Base-by-base conservation (phyloP, 1,139 yeast species). In the Candida frijolesensis region DNA sequence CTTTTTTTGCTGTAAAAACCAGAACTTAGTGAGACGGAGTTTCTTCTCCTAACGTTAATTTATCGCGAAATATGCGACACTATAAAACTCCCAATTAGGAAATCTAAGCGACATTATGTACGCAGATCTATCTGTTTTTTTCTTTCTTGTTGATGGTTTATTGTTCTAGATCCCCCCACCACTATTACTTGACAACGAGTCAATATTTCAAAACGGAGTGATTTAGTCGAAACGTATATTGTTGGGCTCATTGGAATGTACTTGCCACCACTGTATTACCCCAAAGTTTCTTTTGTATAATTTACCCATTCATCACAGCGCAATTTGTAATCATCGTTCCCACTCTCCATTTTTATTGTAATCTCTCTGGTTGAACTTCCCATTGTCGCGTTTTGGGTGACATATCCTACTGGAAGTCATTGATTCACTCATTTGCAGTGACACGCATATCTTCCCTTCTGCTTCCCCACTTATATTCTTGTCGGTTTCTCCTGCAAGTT, bases 11-110 rank as follows among this genome's bases (percentile, higher is more conserved):
- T 10, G 37, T 15, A 34, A 34, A 12, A 34, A 15, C 16, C 18
- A 37, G n/a, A 9, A 18, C 40, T 14, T 8, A 9, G 33, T 15
- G 19, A 5, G 19, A 11, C 10, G 38, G 34, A 18, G 16, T 32
- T 15, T 25, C 11, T 18, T 47, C 53, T 47, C 29, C 50, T 54
- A 54, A 54, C 53, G 55, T 54, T 45, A 54, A 52, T 30, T 40
- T 30, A 51, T 38, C 46, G 50, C 57, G 57, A 54, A 25, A 25
- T 25, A 37, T 18, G 12, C 15, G 27, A 4, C 7, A 14, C 18
- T 27, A 18, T 11, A 16, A 16, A 39, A 14, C n/a, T 51, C 52
- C 49, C 29, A 50, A 52, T 47, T 29, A 27, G 51, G 54, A n/a
- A 42, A 47, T 11, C 25, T 48, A 42, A 8, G 48, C 53, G 53